phyloP scores from a whole-genome alignment of 441 rosid genomes.

The Bocquillonia castaneifolia region DNA sequence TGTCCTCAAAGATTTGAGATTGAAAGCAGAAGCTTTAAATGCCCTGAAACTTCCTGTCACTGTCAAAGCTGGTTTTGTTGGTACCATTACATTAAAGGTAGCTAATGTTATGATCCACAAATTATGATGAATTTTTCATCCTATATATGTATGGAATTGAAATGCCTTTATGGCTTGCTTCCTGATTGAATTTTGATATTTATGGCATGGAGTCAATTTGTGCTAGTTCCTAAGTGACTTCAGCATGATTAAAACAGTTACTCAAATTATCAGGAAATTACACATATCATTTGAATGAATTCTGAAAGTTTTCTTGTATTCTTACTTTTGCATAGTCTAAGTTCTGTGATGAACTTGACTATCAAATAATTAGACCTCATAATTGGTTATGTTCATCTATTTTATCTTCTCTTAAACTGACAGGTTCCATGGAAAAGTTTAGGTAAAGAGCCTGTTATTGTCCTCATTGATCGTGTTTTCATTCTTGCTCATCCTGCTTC shows the following conservation, averaged over 20 bases:
- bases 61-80: conserved; percentile 96
- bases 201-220: conserved; percentile 7
- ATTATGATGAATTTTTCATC: no score
- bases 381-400: conserved; percentile 4
- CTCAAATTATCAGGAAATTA: background rate
- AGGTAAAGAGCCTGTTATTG: conserved; percentile 95
- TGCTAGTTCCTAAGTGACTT: background rate
- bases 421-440: conserved; percentile 99
- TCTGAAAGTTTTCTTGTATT: background rate
- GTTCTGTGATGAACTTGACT: conserved; percentile 12
- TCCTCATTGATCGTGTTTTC: conserved; percentile 87
- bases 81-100: conserved; percentile 90
- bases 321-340: background rate
- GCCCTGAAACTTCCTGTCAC: conserved; percentile 84
- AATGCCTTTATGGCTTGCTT: background rate
- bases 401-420: conserved; percentile 15
- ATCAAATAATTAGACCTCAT: conserved; percentile 10
- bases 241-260: background rate
- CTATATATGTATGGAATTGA: no score
- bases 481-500: conserved; percentile 82
- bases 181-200: background rate
- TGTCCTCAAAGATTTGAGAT: conserved; percentile 83
- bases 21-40: conserved; percentile 92
- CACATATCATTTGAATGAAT: background rate
- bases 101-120: conserved; percentile 18